Base-by-base conservation (phyloP, 768 basidiomycete species). In the Naganishia kalamii region DNA sequence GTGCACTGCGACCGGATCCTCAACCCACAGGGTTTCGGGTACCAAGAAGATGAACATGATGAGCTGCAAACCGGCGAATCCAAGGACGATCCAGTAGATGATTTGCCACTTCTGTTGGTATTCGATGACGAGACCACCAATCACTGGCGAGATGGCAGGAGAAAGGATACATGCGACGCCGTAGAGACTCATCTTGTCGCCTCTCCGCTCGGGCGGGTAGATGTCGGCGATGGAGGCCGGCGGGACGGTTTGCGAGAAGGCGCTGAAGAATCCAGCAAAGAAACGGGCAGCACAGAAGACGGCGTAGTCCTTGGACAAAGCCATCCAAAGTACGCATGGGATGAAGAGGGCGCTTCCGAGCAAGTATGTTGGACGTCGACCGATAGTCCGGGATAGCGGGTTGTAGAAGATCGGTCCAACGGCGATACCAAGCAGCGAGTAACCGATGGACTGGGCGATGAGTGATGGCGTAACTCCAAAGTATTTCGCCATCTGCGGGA, bases 381-480 rank as follows among this genome's bases (percentile, higher is more conserved):
- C 71, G 17, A 65, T 66, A 11, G 62, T 63, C 23, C 43, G 21
- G 1, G 49, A 52, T 25, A 63, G 25, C n/a, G 62, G 71, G 41
- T 70, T 70, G 67, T 68, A 72, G 54, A 72, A 64, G 2, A 72
- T 30, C 0, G 71, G 71, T 0, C 71, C 71, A 27, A 72, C 68
- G 6, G 70, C 71, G 29, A 72, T 46, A 21, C 71, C 71, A n/a
- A 72, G 67, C 11, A 72, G 57, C 29, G 64, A 60, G 57, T 68
- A 68, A n/a, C 70, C 66, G 35, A 70, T 70, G 0, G 70, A 50
- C 37, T 71, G 66, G 17, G 70, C 69, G 60, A 70, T 65, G 11
- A 57, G 35, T 1, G 54, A 57, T 3, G 54, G 54, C 13, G 54
- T 57, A 3, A 70, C 67, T 15, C 59, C 63, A 33, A 67, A 69